Conservation (phyloP, 768 basidiomycete species). For the Mycena venus region DNA sequence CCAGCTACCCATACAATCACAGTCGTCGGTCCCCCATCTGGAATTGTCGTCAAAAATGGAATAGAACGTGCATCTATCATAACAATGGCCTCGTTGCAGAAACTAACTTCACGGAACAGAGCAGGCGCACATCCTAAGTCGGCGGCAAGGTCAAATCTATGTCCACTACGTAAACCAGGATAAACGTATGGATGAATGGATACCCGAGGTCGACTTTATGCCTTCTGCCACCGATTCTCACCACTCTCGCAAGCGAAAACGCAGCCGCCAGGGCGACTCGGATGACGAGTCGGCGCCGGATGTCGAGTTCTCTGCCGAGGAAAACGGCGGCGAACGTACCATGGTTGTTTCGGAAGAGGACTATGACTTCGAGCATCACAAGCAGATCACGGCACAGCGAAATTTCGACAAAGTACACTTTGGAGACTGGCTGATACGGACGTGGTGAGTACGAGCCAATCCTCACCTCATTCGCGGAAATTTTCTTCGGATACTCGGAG, state of each 20-base stretch:
- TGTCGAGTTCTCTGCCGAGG: conserved; percentile 16
- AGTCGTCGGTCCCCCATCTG: conserved; percentile 43
- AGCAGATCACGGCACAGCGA: conserved; percentile 74
- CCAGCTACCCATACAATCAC: conserved; percentile 44
- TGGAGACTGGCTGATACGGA: conserved; percentile 88
- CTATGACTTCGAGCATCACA: conserved; percentile 76
- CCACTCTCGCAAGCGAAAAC: conserved; percentile 31
- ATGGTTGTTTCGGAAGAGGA: conserved; percentile 75
- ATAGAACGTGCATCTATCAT: conserved; percentile 43
- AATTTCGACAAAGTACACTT: conserved; percentile 92
- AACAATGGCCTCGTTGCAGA: conserved; percentile 22
- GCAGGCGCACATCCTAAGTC: conserved; percentile 67
- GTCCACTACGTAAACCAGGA: conserved; percentile 82
- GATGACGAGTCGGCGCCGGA: conserved; percentile 33
- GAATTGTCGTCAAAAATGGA: conserved; percentile 51
- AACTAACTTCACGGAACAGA: conserved; percentile 46
- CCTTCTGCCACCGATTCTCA: conserved; percentile 38
- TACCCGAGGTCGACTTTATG: conserved; percentile 60
- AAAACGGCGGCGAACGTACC: conserved; percentile 25
- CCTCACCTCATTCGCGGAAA: background rate
- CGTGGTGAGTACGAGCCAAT: conserved; percentile 71
- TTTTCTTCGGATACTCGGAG: background rate
- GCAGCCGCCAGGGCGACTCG: conserved; percentile 42
- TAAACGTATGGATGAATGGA: conserved; percentile 84
- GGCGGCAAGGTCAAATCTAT: conserved; percentile 65